Conservation (phyloP, 306 rosid genomes). For the Prunus dulcis region DNA sequence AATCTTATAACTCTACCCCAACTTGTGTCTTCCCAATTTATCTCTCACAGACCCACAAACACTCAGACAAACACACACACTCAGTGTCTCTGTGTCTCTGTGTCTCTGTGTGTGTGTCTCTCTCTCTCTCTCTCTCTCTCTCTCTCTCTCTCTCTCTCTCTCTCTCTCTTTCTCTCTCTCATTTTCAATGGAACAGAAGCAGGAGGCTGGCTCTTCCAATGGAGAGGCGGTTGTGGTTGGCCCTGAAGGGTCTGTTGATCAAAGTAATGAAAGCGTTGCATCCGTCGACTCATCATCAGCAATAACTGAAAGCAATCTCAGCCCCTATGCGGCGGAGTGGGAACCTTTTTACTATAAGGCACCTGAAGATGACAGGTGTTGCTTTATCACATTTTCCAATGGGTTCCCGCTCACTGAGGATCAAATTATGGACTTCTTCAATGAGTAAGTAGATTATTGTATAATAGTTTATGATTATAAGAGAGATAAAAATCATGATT, state of each 20-base stretch:
- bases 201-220: background rate
- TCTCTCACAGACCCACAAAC: background rate
- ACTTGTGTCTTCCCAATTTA: background rate
- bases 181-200: background rate
- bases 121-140: background rate
- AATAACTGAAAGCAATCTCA: background rate
- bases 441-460: constrained; percentile 19
- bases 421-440: constrained; percentile 33
- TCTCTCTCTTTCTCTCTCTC: too few relatives aligned
- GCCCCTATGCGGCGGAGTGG: constrained; percentile 41
- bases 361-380: constrained; percentile 31
- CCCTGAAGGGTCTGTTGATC: background rate
- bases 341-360: constrained; percentile 3
- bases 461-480: background rate
- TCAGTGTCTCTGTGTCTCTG: background rate
- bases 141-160: background rate
- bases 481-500: too few relatives aligned
- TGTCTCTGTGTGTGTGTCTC: too few relatives aligned
- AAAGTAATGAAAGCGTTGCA: background rate
- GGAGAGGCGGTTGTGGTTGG: background rate
- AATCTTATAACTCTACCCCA: background rate
- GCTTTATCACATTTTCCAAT: constrained; percentile 42
- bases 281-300: background rate
- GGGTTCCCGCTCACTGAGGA: constrained; percentile 20
- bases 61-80: background rate